phyloP scores from a whole-genome alignment of 306 rosid genomes.

The Fragaria ananassa region DNA sequence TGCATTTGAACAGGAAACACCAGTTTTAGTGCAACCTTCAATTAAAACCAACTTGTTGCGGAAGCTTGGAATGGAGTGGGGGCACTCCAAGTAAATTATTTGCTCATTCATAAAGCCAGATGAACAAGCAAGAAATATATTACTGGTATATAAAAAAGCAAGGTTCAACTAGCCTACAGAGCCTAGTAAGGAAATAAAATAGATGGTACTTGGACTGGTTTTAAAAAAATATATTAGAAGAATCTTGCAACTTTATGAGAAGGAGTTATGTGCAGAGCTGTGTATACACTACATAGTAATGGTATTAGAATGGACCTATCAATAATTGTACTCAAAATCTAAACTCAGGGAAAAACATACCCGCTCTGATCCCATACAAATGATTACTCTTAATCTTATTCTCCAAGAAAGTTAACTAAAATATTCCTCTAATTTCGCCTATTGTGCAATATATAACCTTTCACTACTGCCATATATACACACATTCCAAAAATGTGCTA shows the following conservation, averaged over 20 bases:
- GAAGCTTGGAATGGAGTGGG: not conserved
- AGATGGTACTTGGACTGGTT: not conserved
- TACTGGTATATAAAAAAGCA: too few species aligned
- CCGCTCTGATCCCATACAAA: not conserved
- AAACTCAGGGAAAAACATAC: not conserved
- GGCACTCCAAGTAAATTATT: not conserved
- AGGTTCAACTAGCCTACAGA: too few species aligned
- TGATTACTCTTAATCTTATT: not conserved
- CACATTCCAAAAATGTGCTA: not conserved
- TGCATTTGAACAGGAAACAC: conserved; percentile 32
- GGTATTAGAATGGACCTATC: not conserved
- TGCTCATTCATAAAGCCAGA: not conserved
- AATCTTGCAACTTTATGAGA: not conserved
- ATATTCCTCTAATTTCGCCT: not conserved
- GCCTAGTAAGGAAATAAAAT: too few species aligned
- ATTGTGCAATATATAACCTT: not conserved
- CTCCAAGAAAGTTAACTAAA: not conserved
- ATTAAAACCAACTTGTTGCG: not conserved
- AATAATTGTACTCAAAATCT: not conserved
- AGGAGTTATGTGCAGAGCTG: not conserved
- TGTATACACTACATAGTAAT: not conserved
- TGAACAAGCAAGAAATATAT: not conserved
- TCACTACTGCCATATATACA: not conserved
- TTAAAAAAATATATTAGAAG: not conserved
- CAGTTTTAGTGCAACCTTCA: conserved; percentile 1